phyloP scores from a whole-genome alignment of 2,329 filamentous ascomycete species.

The Lasiodiplodia theobromae region DNA sequence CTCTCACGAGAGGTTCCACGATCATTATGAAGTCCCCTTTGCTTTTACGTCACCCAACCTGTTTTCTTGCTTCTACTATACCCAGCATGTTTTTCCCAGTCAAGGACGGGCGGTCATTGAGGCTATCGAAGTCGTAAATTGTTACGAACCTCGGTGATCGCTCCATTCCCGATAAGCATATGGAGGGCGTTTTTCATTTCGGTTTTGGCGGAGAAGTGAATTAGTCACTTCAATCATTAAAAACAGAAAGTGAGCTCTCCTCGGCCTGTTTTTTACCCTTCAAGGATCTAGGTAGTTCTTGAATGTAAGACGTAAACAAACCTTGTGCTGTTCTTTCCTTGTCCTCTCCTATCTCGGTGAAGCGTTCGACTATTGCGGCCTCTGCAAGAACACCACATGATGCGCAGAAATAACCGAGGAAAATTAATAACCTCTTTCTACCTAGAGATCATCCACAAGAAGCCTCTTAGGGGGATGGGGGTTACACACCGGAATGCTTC shows the following conservation, averaged over 20 bases:
- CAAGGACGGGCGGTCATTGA: slow-evolving; percentile 8
- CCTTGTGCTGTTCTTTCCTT: not conserved
- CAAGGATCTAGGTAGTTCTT: slow-evolving; percentile 13
- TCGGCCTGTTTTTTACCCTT: not conserved
- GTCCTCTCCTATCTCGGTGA: not conserved
- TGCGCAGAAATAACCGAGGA: too few relatives aligned
- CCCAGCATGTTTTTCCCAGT: slow-evolving; percentile 26
- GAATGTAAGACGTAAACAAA: slow-evolving; percentile 10
- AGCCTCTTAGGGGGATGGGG: too few relatives aligned
- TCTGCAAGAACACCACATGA: not conserved
- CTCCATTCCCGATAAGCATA: slow-evolving; percentile 5
- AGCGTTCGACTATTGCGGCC: not conserved
- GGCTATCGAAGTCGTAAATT: slow-evolving; percentile 6
- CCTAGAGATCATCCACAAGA: not conserved
- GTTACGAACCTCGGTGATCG: slow-evolving; percentile 8
- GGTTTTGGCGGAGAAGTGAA: not conserved
- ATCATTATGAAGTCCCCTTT: slow-evolving; percentile 25
- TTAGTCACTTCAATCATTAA: not conserved
- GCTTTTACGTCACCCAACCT: slow-evolving; percentile 11
- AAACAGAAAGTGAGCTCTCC: not conserved
- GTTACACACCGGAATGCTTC: too few relatives aligned
- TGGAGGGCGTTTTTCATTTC: slow-evolving; percentile 9
- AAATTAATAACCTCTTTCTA: not conserved
- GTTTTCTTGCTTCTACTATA: slow-evolving; percentile 28
- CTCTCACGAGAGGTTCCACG: slow-evolving; percentile 18